Evolutionary conservation across 108 stramenopile species (phyloP).

Genomic region (Conticribra guillardii): DNA sequence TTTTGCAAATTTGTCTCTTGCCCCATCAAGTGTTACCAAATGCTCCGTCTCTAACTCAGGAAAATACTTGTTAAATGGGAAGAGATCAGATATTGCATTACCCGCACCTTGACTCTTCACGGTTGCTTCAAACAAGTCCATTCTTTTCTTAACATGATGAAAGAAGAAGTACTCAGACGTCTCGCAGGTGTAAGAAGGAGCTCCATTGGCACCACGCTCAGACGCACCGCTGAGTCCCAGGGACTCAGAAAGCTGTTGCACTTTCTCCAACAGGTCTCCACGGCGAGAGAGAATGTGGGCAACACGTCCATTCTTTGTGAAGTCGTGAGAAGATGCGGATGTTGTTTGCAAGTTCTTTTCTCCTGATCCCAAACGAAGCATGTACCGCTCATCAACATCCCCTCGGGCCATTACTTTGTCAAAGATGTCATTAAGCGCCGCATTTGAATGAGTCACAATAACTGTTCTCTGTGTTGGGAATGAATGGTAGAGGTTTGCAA

Average conservation of each 20-base stretch:
- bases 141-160: constrained; percentile 63
- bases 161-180: constrained; percentile 91
- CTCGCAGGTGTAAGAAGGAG: constrained; percentile 92
- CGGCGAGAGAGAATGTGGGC: constrained; percentile 89
- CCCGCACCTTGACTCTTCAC: constrained; percentile 6
- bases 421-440: constrained; percentile 98
- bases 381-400: constrained; percentile 87
- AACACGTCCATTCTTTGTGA: constrained; percentile 91
- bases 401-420: constrained; percentile 94
- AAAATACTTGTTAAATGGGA: constrained; percentile 77
- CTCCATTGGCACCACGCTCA: constrained; percentile 83
- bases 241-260: constrained; percentile 87
- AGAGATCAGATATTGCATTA: constrained; percentile 37
- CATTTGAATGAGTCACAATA: constrained; percentile 98
- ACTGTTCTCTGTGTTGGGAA: constrained; percentile 94
- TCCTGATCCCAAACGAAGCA: constrained; percentile 94
- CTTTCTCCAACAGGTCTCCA: constrained; percentile 81
- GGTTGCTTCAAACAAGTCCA: constrained; percentile 51
- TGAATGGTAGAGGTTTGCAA: constrained; percentile 93
- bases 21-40: constrained; percentile 47
- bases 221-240: constrained; percentile 78
- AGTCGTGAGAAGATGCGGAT: constrained; percentile 78
- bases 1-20: constrained; percentile 46
- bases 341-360: constrained; percentile 83
- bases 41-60: constrained; percentile 7